These are phyloP conservation scores for Malassezia caprae DNA, from an alignment of 1,284 basidiomycete species.

Conservation along the genomic window DNA sequence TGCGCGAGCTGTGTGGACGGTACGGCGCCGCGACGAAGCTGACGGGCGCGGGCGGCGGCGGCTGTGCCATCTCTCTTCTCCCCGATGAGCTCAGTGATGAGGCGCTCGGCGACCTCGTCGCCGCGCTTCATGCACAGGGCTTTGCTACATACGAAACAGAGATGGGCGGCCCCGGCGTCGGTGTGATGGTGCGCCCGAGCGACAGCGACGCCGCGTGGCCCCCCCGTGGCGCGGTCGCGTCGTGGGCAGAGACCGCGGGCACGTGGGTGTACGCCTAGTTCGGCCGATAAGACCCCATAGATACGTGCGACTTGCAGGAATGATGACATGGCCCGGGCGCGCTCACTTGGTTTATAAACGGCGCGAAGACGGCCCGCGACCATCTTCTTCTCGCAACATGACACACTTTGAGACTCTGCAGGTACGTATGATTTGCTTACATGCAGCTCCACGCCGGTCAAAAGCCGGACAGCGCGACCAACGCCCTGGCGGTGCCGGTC, in stretches of 20 bases:
- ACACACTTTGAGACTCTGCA: constrained; percentile 47
- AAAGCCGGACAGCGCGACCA: constrained; percentile 60
- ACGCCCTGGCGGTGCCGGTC: constrained; percentile 70
- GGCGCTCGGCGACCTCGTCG: constrained; percentile 20
- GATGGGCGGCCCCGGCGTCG: constrained; percentile 84
- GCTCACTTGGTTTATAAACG: neutral
- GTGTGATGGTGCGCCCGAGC: constrained; percentile 57
- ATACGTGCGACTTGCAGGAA: neutral
- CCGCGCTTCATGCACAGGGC: constrained; percentile 51
- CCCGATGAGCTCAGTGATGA: constrained; percentile 61
- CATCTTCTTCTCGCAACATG: constrained; percentile 7
- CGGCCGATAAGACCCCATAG: neutral
- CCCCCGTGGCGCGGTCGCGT: neutral
- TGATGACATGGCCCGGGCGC: constrained; percentile 1
- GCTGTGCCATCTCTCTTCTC: constrained; percentile 88
- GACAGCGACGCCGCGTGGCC: neutral
- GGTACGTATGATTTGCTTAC: constrained; percentile 1
- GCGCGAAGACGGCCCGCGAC: neutral
- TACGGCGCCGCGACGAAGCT: constrained; percentile 82
- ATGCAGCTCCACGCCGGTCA: constrained; percentile 71
- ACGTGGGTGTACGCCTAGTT: constrained; percentile 13
- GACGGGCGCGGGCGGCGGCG: constrained; percentile 96
- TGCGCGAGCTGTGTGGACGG: constrained; percentile 61
- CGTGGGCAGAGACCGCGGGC: constrained; percentile 5
- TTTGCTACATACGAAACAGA: constrained; percentile 82